A percentile compares a stretch with the other conserved stretches of the same genome.
These are phyloP conservation scores for Volutella citrinella DNA, from an alignment of 2,329 filamentous ascomycete genomes.

Conservation along the genomic window DNA sequence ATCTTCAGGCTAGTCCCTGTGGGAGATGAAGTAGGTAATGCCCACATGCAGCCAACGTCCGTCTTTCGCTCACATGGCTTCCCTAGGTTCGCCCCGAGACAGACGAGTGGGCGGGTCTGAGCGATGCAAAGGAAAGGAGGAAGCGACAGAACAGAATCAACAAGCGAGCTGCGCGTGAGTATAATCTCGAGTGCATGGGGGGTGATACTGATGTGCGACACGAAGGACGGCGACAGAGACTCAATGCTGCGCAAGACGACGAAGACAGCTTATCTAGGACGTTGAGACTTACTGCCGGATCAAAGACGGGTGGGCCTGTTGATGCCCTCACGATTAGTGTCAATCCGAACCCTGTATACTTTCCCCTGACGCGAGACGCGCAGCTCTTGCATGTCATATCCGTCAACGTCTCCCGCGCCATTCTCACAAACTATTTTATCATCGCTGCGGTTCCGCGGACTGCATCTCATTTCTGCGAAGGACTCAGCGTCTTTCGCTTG, in stretches of 20 bases:
- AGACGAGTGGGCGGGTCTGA: slow-evolving; percentile 16
- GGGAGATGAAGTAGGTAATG: slow-evolving; percentile 12
- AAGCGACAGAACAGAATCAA: slow-evolving; percentile 19
- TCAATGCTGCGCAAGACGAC: slow-evolving; percentile 4
- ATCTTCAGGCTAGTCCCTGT: slow-evolving; percentile 18
- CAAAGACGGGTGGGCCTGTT: no score
- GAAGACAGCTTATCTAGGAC: no score
- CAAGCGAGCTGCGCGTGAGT: slow-evolving; percentile 15
- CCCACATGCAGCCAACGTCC: neutral
- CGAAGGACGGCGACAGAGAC: slow-evolving; percentile 15
- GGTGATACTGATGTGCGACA: slow-evolving; percentile 3
- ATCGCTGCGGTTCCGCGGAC: slow-evolving; percentile 9
- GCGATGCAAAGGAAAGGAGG: slow-evolving; percentile 15
- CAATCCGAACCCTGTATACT: slow-evolving; percentile 11
- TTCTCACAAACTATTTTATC: slow-evolving; percentile 20
- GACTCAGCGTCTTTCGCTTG: slow-evolving; percentile 6
- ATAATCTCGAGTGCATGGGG: neutral
- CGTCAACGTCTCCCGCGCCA: slow-evolving; percentile 17
- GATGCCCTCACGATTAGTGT: no score
- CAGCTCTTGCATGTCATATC: slow-evolving; percentile 17
- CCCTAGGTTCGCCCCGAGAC: slow-evolving; percentile 9
- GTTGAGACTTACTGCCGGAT: no score
- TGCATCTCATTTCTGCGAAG: slow-evolving; percentile 7
- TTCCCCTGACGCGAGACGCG: slow-evolving; percentile 15
- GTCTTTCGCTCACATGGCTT: neutral